A percentile compares a stretch with the other conserved stretches of the same genome.
These are phyloP conservation scores for Polytrichum formosum DNA, from an alignment of 225 moss, liverwort and hornwort genomes.

Conservation along the genomic window DNA sequence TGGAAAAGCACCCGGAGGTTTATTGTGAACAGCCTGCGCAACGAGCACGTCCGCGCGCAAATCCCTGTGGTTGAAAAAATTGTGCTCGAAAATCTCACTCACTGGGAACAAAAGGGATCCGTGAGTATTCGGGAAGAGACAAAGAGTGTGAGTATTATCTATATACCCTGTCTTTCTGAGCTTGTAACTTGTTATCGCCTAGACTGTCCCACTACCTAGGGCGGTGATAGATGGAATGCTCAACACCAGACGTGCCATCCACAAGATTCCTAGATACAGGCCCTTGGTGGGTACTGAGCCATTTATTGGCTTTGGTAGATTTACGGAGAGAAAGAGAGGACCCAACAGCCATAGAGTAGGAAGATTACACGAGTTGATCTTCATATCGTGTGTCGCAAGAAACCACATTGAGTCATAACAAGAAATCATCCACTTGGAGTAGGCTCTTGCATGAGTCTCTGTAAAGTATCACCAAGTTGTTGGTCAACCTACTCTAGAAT, in stretches of 20 bases:
- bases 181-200: too few relatives aligned
- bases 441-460: too few relatives aligned
- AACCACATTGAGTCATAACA: not conserved
- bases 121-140: constrained; percentile 14
- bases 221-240: too few relatives aligned
- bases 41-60: constrained; percentile 8
- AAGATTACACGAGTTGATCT: too few relatives aligned
- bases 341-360: too few relatives aligned
- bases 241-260: too few relatives aligned
- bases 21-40: constrained; percentile 17
- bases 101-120: constrained; percentile 7
- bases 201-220: too few relatives aligned
- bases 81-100: constrained; percentile 15
- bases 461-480: too few relatives aligned
- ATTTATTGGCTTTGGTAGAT: not conserved
- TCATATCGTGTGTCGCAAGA: too few relatives aligned
- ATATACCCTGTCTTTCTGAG: too few relatives aligned
- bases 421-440: not conserved
- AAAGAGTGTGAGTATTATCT: constrained; percentile 10
- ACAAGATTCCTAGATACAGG: not conserved
- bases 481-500: too few relatives aligned
- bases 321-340: too few relatives aligned
- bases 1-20: constrained; percentile 27
- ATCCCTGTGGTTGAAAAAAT: constrained; percentile 13
- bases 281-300: not conserved